Percentiles rank a stretch among this genome's conserved stretches.
These are phyloP conservation scores for Penicillium lagena DNA, from an alignment of 495 filamentous ascomycete species.

Conservation along the genomic window DNA sequence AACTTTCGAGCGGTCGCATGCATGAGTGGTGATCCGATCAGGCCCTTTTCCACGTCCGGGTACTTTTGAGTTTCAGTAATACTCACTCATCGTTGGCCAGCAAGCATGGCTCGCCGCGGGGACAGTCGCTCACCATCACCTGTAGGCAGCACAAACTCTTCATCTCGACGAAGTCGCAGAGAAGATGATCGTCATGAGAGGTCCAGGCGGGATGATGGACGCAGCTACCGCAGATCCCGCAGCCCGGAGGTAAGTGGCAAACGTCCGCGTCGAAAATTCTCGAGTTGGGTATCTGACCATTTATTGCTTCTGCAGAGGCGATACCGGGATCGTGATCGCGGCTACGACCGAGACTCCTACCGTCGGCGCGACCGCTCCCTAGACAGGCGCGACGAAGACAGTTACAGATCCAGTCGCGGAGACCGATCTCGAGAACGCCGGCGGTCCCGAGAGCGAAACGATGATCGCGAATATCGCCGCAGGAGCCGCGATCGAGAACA, in stretches of 20 bases:
- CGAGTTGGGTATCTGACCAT: constrained; percentile 20
- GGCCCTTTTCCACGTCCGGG: constrained; percentile 10
- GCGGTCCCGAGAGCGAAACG: constrained; percentile 53
- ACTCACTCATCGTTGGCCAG: constrained; percentile 57
- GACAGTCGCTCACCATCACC: constrained; percentile 94
- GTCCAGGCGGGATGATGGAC: constrained; percentile 56
- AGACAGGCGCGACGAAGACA: constrained; percentile 67
- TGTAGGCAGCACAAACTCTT: constrained; percentile 81
- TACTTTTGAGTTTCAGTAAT: constrained; percentile 49
- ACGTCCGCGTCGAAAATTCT: neutral
- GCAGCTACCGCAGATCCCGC: constrained; percentile 58
- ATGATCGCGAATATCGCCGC: constrained; percentile 54
- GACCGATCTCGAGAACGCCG: constrained; percentile 60
- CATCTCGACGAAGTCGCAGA: constrained; percentile 64
- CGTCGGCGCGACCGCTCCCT: constrained; percentile 68
- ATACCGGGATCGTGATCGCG: constrained; percentile 52
- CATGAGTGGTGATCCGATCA: constrained; percentile 5
- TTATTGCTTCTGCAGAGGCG: constrained; percentile 40
- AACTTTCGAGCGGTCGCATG: neutral
- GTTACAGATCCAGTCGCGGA: constrained; percentile 52
- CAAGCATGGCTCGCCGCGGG: constrained; percentile 83
- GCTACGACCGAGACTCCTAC: constrained; percentile 52
- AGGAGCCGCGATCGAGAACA: constrained; percentile 69
- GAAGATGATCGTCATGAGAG: constrained; percentile 71
- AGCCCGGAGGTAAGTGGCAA: constrained; percentile 60